A percentile compares a stretch with the other conserved stretches of the same genome.
Evolutionary conservation across 495 filamentous ascomycete species (phyloP).

Genomic region (Articulospora tetracladia): DNA sequence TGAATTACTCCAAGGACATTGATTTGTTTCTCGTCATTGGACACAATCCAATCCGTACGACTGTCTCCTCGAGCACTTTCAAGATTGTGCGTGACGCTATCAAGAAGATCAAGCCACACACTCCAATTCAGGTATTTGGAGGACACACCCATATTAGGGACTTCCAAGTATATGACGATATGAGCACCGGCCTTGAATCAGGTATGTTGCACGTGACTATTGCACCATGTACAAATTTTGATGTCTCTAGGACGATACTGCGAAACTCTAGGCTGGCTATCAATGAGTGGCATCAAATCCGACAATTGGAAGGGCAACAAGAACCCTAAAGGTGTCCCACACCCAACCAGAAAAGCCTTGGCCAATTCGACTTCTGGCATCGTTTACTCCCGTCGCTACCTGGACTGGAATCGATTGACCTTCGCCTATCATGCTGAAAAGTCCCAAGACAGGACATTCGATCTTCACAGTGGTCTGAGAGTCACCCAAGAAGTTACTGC

Average conservation of each 20-base stretch:
- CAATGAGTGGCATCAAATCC: constrained; percentile 60
- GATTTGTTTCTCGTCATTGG: constrained; percentile 86
- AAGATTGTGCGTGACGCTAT: constrained; percentile 62
- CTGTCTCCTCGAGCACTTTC: constrained; percentile 50
- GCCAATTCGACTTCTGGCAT: constrained; percentile 28
- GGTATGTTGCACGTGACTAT: constrained; percentile 30
- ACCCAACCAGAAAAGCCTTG: constrained; percentile 34
- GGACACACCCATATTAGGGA: constrained; percentile 82
- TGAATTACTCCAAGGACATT: constrained; percentile 75
- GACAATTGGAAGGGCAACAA: constrained; percentile 13
- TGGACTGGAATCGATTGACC: constrained; percentile 81
- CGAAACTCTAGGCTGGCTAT: constrained; percentile 84
- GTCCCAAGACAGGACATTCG: constrained; percentile 58
- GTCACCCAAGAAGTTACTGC: constrained; percentile 61
- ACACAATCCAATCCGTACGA: constrained; percentile 64
- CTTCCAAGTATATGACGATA: constrained; percentile 64
- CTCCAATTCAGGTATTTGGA: constrained; percentile 78
- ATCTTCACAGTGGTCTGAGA: constrained; percentile 61
- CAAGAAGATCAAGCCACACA: constrained; percentile 57
- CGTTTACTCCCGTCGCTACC: constrained; percentile 67
- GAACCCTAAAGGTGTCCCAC: constrained; percentile 11
- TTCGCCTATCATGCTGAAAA: constrained; percentile 65
- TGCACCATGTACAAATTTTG: neutral
- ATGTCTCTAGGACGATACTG: constrained; percentile 59
- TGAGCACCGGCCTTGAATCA: constrained; percentile 69